phyloP scores from a whole-genome alignment of 805 yeast species.

The Teunomyces lycoperdinae region DNA sequence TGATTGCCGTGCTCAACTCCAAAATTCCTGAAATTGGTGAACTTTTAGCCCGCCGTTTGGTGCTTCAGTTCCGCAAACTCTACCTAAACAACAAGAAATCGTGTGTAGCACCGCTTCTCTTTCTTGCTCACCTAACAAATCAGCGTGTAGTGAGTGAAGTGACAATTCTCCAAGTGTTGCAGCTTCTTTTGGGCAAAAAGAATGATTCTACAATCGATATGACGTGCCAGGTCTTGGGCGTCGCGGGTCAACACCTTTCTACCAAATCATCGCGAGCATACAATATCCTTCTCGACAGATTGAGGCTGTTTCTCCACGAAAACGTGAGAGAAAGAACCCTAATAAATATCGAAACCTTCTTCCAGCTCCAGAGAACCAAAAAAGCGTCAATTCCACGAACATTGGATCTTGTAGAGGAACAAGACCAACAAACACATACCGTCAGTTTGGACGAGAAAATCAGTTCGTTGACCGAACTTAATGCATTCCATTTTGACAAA shows the following conservation, averaged over 20 bases:
- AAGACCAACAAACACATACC: constrained; percentile 56
- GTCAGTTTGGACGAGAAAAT: constrained; percentile 50
- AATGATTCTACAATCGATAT: constrained; percentile 58
- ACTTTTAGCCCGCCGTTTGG: constrained; percentile 49
- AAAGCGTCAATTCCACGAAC: constrained; percentile 33
- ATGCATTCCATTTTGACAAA: constrained; percentile 50
- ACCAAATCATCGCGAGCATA: constrained; percentile 44
- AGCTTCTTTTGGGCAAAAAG: constrained; percentile 36
- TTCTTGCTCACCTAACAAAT: constrained; percentile 63
- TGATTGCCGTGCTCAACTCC: constrained; percentile 60
- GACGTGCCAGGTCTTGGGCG: constrained; percentile 47
- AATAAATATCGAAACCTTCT: background rate
- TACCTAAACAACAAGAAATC: constrained; percentile 42
- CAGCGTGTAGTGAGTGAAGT: constrained; percentile 48
- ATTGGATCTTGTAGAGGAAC: constrained; percentile 63
- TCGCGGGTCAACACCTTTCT: constrained; percentile 51
- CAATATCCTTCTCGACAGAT: constrained; percentile 53
- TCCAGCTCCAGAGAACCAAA: background rate
- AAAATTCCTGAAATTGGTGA: constrained; percentile 70
- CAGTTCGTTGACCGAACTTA: constrained; percentile 26
- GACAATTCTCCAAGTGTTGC: constrained; percentile 32
- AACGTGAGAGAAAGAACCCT: background rate
- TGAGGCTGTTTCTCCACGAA: constrained; percentile 61
- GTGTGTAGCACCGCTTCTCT: constrained; percentile 43
- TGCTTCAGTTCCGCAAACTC: constrained; percentile 56